Percentiles rank a stretch among this genome's conserved stretches.
These are phyloP conservation scores for Auricularia auricula-judae DNA, from an alignment of 768 basidiomycete species.

Conservation along the genomic window DNA sequence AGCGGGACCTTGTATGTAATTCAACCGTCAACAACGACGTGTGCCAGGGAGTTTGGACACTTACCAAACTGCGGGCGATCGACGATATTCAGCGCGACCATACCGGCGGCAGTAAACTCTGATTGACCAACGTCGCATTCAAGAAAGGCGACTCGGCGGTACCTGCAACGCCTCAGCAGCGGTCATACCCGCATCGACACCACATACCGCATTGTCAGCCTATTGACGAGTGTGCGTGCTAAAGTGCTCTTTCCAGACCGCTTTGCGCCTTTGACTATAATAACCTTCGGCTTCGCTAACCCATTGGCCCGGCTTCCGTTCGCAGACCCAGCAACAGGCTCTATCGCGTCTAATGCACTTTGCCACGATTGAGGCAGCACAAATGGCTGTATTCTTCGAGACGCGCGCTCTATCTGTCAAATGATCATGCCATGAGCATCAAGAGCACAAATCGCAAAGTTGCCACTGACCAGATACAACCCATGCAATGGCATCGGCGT, in stretches of 20 bases:
- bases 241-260: conserved; percentile 88
- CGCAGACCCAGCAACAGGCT: background rate
- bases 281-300: conserved; percentile 24
- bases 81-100: conserved; percentile 70
- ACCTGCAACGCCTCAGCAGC: conserved; percentile 28
- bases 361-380: conserved; percentile 27
- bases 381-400: conserved; percentile 21
- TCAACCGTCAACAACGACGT: too few species aligned
- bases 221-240: conserved; percentile 61
- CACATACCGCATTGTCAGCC: conserved; percentile 45
- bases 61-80: conserved; percentile 61
- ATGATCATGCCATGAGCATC: background rate
- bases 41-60: too few species aligned
- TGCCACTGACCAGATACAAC: conserved; percentile 37
- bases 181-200: too few species aligned
- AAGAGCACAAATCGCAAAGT: conserved; percentile 29
- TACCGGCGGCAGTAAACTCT: conserved; percentile 81
- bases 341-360: conserved; percentile 13
- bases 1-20: conserved; percentile 51
- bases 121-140: conserved; percentile 93
- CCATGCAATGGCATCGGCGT: conserved; percentile 24
- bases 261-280: conserved; percentile 75
- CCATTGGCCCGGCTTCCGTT: conserved; percentile 6
- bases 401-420: background rate
- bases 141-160: conserved; percentile 75